Evolutionary conservation across 352 stramenopile species (phyloP).

Genomic region (Pythium sukuiense): DNA sequence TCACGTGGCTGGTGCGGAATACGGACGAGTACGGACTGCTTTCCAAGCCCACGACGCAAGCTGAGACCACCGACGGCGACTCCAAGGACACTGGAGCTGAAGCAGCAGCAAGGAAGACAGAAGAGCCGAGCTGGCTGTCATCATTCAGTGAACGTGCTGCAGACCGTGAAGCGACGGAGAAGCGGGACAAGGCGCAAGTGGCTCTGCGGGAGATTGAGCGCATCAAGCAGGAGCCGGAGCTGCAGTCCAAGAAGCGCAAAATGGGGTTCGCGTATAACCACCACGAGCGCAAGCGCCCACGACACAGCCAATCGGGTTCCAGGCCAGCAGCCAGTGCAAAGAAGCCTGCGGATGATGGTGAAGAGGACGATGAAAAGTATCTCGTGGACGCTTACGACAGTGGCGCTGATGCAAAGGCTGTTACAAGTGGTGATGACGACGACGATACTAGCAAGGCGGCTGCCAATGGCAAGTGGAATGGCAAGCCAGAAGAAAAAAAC

Average conservation of each 20-base stretch:
- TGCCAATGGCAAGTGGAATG: not conserved
- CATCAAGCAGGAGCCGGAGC: constrained; percentile 48
- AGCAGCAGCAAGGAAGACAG: not conserved
- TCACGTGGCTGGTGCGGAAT: constrained; percentile 81
- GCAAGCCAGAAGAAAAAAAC: constrained; percentile 21
- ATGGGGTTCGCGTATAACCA: constrained; percentile 60
- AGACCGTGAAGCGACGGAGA: constrained; percentile 42
- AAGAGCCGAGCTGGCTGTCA: constrained; percentile 60
- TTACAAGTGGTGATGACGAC: constrained; percentile 40
- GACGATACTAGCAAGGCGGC: constrained; percentile 23
- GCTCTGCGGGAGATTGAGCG: constrained; percentile 59
- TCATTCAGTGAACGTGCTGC: constrained; percentile 55
- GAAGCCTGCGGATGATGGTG: not conserved
- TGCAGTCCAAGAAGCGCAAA: constrained; percentile 67
- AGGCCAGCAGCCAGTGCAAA: constrained; percentile 5
- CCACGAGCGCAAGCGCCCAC: constrained; percentile 53
- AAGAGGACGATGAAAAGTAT: constrained; percentile 47
- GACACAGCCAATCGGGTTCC: not conserved
- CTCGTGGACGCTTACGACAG: constrained; percentile 83
- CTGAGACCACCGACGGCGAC: not conserved
- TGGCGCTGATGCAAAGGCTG: constrained; percentile 23
- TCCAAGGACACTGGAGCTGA: constrained; percentile 12
- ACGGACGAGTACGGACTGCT: constrained; percentile 77
- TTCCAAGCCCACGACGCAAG: constrained; percentile 13
- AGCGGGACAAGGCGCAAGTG: constrained; percentile 42